Base-by-base conservation (phyloP, 345 rosid genomes). In the Punica granatum region DNA sequence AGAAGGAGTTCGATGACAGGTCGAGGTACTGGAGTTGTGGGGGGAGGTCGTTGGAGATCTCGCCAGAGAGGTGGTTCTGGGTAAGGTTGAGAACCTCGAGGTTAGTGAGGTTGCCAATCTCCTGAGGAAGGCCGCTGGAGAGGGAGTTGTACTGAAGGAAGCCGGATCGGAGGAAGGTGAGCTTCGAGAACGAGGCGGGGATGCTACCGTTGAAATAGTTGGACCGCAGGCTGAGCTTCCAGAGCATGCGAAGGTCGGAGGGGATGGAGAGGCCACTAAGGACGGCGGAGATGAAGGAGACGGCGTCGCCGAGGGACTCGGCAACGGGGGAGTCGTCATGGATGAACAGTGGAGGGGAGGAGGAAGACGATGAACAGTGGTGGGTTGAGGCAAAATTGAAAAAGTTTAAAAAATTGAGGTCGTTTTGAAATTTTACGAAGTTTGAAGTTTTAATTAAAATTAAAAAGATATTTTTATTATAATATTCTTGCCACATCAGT, bases 131-230 rank as follows among this genome's bases (percentile, higher is more conserved):
- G 23, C 65, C 69, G 21, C 97, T 97, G 79, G 92, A 80, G 79
- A 90, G 79, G 19, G 91, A 87, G 88, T 93, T 93, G 72, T 88
- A 82, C 82, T 93, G 95, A 49, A 93, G 80, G 76, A 83, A 93
- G 31, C 89, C 77, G 51, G 92, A 67, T 42, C 86, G 85, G 3
- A 93, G 79, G 75, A 84, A 84, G 39, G 86, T 78, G 86, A 93
- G 88, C 79, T 81, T 79, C 9, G 92, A 80, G 68, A 90, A 82
- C 2, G 92, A 81, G 32, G 81, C 30, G 67, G 97, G 98, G 48
- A 93, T 78, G 4, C 86, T 81, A 62, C 97, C 96, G 71, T 87
- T 88, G 72, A 93, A 72, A 32, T 70, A 80, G 86, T 90, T 93
- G 0, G 96, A 89, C 32, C 84, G 79, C 58, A 93, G 94, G 59